Base-by-base conservation (phyloP, 78 protist genomes). In the Monosiga brevicollis region DNA sequence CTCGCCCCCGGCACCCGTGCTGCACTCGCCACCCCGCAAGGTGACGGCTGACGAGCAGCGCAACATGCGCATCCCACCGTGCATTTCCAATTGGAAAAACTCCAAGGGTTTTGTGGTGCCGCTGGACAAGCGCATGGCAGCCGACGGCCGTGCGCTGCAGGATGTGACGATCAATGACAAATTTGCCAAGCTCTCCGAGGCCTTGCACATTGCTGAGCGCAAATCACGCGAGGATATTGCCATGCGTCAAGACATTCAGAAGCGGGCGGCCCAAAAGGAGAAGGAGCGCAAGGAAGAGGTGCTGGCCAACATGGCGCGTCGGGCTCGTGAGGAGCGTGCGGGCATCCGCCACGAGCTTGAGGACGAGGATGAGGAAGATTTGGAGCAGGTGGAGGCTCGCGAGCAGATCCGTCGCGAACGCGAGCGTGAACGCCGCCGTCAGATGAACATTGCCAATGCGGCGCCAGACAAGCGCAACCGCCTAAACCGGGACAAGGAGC, bases 41-140 rank as follows among this genome's bases (percentile, higher is more conserved):
- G 32, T 89, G 26, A 86, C 95, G 20, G 83, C 42, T 35, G 78
- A 92, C 76, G 97, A 95, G 37, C 86, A 85, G 82, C 80, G 76
- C 73, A 94, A 90, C 42, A 95, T 98, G 98, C 89, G 90, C 39
- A 96, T 98, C 26, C 99, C 99, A 38, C 99, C 99, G 29, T 87
- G 93, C 76, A 78, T 98, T 32, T 95, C 98, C 38, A 95, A 93
- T 87, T 98, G 99, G 99, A 96, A 95, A 86, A 98, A 98, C 84
- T 78, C 91, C 26, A 91, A 94, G 83, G 99, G 99, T 20, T 95
- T 93, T 87, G 92, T 95, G 3, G 89, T 98, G 26, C 96, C 99
- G 25, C 89, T 98, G 9, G 99, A 98, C 87, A 94, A 97, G 88
- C 93, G 99, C 26, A 83, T 95, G 72, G 97, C 95, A 0, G 93